Base-by-base conservation (phyloP, 495 filamentous ascomycete species). In the Talaromyces thailandensis region DNA sequence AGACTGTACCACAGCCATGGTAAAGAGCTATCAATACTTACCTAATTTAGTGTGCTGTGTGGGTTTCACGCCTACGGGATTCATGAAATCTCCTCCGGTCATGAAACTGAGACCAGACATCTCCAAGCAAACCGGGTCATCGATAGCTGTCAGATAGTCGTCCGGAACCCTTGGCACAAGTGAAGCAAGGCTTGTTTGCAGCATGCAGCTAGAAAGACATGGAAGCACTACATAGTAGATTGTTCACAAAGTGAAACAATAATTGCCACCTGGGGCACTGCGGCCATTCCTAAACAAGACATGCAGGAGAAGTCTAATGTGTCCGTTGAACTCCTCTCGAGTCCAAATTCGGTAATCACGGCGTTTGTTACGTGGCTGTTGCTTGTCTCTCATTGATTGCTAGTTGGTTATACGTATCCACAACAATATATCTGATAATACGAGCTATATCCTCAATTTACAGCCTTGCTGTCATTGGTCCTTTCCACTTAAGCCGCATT, bases 81-180 rank as follows among this genome's bases (percentile, higher is more conserved):
- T 48, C n/a, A 48, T 26, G 26, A 26, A 55, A 26, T 9, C 14
- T 52, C 51, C 23, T 55, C 51, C 26, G 26, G 51, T 55, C 12
- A 55, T 57, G 55, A 57, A 57, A 57, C 55, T 35, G 55, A 35
- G 23, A 35, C 55, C 55, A 57, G 55, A 57, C 55, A 57, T 21
- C 8, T 32, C 29, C 8, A 57, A 16, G 29, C 26, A 6, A 14
- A 4, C 18, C 29, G 0, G 7, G 29, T 21, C 55, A 57, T 35
- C 23, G 29, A 29, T 21, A 18, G 55, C 29, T 57, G 29, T 35
- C 55, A 57, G 26, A 57, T 57, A 57, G 29, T 18, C 5, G 29
- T 35, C 18, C 28, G 28, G 29, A 23, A 35, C n/a, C n/a, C 23
- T 53, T 24, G 50, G 21, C 50, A 26, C 50, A 57, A 31, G 55